Evolutionary conservation across 495 filamentous ascomycete species (phyloP).

Genomic region (Aspergillus campestris): DNA sequence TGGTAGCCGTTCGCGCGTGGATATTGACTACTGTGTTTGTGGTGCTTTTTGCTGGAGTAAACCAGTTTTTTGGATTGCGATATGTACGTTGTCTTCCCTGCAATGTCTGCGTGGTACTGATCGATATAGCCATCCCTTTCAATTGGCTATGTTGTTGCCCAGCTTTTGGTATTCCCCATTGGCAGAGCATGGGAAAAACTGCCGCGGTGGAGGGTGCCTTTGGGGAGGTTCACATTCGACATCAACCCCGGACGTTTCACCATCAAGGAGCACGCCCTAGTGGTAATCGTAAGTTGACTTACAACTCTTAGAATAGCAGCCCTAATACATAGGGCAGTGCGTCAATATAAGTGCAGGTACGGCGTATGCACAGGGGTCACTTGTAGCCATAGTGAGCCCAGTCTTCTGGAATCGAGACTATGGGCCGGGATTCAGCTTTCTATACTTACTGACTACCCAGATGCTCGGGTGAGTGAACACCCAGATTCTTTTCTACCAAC

Average conservation of each 20-base stretch:
- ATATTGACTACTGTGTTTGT: slow-evolving; percentile 19
- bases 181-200: slow-evolving; percentile 36
- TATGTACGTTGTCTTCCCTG: slow-evolving; percentile 11
- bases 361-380: slow-evolving; percentile 53
- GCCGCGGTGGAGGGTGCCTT: slow-evolving; percentile 50
- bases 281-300: slow-evolving; percentile 46
- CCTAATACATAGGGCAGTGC: slow-evolving; percentile 4
- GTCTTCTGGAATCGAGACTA: slow-evolving; percentile 53
- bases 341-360: slow-evolving; percentile 22
- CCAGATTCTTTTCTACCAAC: not conserved
- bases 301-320: slow-evolving; percentile 6
- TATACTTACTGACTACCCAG: slow-evolving; percentile 56
- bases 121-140: slow-evolving; percentile 63
- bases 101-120: not conserved
- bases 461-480: slow-evolving; percentile 43
- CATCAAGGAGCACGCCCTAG: slow-evolving; percentile 61
- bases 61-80: slow-evolving; percentile 22
- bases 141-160: slow-evolving; percentile 58
- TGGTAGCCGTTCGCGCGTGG: slow-evolving; percentile 20
- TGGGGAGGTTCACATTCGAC: slow-evolving; percentile 43
- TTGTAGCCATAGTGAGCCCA: slow-evolving; percentile 44
- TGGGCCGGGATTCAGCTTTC: slow-evolving; percentile 52
- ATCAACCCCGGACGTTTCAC: slow-evolving; percentile 59
- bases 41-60: slow-evolving; percentile 17
- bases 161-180: slow-evolving; percentile 54